These are phyloP conservation scores for Stagonosporopsis rhizophila DNA, from an alignment of 2,329 filamentous ascomycete species.

Conservation along the genomic window DNA sequence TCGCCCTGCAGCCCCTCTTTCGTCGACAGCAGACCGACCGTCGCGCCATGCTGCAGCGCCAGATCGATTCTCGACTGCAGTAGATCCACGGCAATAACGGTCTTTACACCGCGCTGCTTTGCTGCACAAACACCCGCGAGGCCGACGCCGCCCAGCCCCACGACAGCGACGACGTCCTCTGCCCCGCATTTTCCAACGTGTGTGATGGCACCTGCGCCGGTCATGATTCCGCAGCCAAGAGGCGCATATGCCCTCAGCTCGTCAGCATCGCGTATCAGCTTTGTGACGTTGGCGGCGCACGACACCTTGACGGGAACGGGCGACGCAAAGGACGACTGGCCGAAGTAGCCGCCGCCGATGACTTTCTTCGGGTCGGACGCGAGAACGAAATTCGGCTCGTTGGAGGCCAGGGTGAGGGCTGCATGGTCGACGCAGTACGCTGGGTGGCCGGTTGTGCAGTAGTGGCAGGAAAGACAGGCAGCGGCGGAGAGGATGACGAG, in stretches of 20 bases:
- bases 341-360: conserved; percentile 56
- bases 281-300: conserved; percentile 55
- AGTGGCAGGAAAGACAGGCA: conserved; percentile 55
- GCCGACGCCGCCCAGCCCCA: conserved; percentile 57
- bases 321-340: conserved; percentile 55
- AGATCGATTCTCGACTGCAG: conserved; percentile 43
- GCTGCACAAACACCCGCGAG: conserved; percentile 49
- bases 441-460: conserved; percentile 55
- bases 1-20: conserved; percentile 17
- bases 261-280: conserved; percentile 45
- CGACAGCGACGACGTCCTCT: conserved; percentile 50
- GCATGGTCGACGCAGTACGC: conserved; percentile 58
- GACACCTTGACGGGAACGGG: conserved; percentile 50
- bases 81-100: conserved; percentile 50
- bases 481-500: conserved; percentile 59
- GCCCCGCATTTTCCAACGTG: conserved; percentile 45
- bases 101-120: conserved; percentile 49
- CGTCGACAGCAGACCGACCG: conserved; percentile 15
- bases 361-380: conserved; percentile 23
- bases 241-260: conserved; percentile 55
- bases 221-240: conserved; percentile 57
- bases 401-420: conserved; percentile 25
- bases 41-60: conserved; percentile 47
- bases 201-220: conserved; percentile 54
- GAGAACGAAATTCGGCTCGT: conserved; percentile 55